phyloP scores from a whole-genome alignment of 768 basidiomycete species.

The Podaxis rugospora region DNA sequence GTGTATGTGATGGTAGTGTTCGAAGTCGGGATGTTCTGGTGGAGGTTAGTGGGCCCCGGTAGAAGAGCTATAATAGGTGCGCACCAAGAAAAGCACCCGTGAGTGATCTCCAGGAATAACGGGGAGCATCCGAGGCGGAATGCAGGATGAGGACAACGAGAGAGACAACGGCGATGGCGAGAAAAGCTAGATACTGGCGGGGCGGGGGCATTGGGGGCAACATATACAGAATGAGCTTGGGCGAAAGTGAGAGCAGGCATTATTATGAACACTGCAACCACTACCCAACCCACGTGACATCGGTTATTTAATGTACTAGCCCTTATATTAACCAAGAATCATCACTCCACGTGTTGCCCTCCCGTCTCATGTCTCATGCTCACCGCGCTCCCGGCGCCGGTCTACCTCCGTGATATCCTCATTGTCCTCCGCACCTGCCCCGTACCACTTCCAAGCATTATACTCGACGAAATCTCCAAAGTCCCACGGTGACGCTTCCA shows the following conservation, averaged over 20 bases:
- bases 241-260: constrained; percentile 12
- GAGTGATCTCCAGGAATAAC: not conserved
- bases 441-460: constrained; percentile 78
- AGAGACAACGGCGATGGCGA: not conserved
- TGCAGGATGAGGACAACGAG: not conserved
- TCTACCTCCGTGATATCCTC: constrained; percentile 47
- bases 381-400: constrained; percentile 47
- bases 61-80: not conserved
- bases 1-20: constrained; percentile 37
- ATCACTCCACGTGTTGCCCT: not conserved
- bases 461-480: constrained; percentile 77
- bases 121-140: no score
- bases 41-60: not conserved
- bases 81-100: not conserved
- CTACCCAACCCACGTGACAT: not conserved
- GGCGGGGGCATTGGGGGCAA: constrained; percentile 12
- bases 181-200: constrained; percentile 10
- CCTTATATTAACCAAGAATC: not conserved
- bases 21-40: constrained; percentile 52
- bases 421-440: constrained; percentile 28
- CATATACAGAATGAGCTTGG: constrained; percentile 10
- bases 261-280: constrained; percentile 6
- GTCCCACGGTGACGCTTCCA: constrained; percentile 69
- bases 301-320: no score
- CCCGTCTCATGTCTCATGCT: not conserved